These are phyloP conservation scores for Osmanthus fragrans DNA, from an alignment of 257 asterid genomes.

Conservation along the genomic window DNA sequence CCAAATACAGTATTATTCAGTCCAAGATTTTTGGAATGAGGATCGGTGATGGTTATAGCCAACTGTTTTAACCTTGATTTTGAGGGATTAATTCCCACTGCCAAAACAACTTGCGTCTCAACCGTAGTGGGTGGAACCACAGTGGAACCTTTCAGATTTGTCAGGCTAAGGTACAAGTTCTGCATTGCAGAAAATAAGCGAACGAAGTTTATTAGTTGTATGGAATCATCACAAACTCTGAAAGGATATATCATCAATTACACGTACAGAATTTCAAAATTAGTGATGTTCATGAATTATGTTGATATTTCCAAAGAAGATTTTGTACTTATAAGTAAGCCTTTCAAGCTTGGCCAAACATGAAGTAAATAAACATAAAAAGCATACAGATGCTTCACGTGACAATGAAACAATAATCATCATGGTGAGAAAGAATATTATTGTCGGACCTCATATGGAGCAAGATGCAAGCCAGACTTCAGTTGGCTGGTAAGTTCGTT, in stretches of 20 bases:
- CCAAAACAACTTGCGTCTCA: constrained; percentile 69
- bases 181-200: constrained; percentile 39
- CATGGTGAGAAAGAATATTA: constrained; percentile 6
- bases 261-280: neutral
- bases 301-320: neutral
- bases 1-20: constrained; percentile 92
- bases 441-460: constrained; percentile 71
- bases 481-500: constrained; percentile 68
- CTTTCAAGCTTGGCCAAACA: neutral
- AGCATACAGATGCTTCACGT: neutral
- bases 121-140: constrained; percentile 71
- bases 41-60: constrained; percentile 76
- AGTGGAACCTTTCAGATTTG: constrained; percentile 81
- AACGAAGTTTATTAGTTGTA: constrained; percentile 17
- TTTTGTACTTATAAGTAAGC: neutral
- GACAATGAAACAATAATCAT: neutral
- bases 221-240: neutral
- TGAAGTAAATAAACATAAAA: neutral
- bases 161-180: constrained; percentile 78
- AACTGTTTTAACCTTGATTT: constrained; percentile 77
- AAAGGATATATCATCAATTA: neutral
- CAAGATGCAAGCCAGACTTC: constrained; percentile 65
- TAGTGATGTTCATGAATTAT: neutral
- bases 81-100: constrained; percentile 74
- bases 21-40: constrained; percentile 81